Evolutionary conservation across 495 filamentous ascomycete genomes (phyloP), one percentile per base, ranked within the genome.

Genomic region (Glonium stellatum): DNA sequence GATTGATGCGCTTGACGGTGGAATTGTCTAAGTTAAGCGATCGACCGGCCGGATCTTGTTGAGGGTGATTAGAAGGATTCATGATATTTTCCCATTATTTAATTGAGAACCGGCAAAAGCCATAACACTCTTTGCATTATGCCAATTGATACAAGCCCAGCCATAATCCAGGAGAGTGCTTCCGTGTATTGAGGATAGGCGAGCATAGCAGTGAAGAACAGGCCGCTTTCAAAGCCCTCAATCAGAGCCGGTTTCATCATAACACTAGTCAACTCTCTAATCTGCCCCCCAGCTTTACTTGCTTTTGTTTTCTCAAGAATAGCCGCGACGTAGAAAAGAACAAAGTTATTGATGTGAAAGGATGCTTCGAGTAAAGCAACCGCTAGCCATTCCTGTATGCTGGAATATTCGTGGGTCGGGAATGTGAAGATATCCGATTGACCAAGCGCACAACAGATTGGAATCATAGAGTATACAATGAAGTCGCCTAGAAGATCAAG

Each of bases 271-370:
- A 71, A 55, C 58, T 77, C 73, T 48, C 69, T 68, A 8, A 47
- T 39, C 18, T 37, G n/a, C 6, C 19, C 34, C 9, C 4, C 50
- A 13, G 57, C 41, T 0, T 35, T 19, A 23, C 31, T 58, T 8
- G 15, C 35, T 41, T 31, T 48, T 50, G 22, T 27, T 44, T 70
- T 72, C 55, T 68, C 70, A 0, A 61, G 49, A 10, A 72, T 31
- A 10, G 69, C 69, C 18, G 67, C 69, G 36, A 68, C 25, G 46
- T 72, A 74, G 54, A 74, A 74, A 27, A 74, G 55, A 5, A 74
- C 67, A 62, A 74, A 74, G 53, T 74, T 74, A 55, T 73, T 74
- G 34, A 74, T 58, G 51, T 73, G 66, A 54, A 74, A 73, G 3
- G 60, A 56, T 1, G 65, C 59, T 36, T 74, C 71, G 1, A 70